Conservation (phyloP, 441 rosid genomes). For the Erodium texanum region DNA sequence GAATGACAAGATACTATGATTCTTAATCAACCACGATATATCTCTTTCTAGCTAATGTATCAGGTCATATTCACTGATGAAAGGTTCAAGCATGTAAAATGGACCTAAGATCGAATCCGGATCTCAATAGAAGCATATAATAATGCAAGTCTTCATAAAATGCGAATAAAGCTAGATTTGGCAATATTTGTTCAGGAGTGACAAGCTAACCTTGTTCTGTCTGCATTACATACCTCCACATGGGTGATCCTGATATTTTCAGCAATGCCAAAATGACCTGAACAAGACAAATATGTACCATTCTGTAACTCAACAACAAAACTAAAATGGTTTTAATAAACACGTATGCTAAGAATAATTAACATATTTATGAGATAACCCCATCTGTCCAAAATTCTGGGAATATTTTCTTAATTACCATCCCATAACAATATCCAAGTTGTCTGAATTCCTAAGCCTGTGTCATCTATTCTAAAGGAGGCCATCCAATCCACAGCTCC, state of each 20-base stretch:
- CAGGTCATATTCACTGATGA: background rate
- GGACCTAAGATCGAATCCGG: conserved; percentile 1
- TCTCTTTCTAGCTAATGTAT: background rate
- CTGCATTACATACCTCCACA: conserved; percentile 7
- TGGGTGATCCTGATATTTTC: conserved; percentile 11
- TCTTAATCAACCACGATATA: background rate
- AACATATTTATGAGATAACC: background rate
- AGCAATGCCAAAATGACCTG: background rate
- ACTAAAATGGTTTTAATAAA: background rate
- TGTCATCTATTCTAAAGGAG: background rate
- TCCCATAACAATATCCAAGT: background rate
- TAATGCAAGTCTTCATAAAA: conserved; percentile 1
- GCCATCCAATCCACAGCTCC: background rate
- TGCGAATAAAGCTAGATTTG: background rate
- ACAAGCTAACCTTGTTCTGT: conserved; percentile 12
- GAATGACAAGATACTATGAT: background rate
- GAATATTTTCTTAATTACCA: background rate
- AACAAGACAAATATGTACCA: conserved; percentile 2
- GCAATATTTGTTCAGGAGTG: conserved; percentile 7
- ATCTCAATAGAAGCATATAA: conserved; percentile 4
- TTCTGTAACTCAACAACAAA: conserved; percentile 2
- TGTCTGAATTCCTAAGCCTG: background rate
- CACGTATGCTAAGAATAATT: background rate
- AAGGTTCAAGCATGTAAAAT: background rate
- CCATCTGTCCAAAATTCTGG: background rate